phyloP scores from a whole-genome alignment of 1,139 yeast genomes.

The Suhomyces yuchorum region DNA sequence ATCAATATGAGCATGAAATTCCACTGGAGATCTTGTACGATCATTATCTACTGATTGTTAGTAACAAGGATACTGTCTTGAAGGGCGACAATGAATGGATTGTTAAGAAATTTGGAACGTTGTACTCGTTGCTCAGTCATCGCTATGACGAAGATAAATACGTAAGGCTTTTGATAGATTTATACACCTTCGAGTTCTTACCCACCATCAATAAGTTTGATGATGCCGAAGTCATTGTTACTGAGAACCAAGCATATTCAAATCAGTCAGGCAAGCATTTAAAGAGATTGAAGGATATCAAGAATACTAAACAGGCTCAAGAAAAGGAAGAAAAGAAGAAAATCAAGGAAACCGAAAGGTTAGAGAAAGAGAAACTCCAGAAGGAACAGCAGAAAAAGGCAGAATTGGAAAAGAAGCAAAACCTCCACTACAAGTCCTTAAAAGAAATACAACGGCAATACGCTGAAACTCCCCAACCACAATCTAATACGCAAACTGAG shows the following conservation, averaged over 20 bases:
- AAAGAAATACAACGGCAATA: slow-evolving; percentile 18
- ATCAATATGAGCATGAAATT: slow-evolving; percentile 25
- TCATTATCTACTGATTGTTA: slow-evolving; percentile 31
- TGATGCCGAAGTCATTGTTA: slow-evolving; percentile 32
- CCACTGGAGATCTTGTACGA: slow-evolving; percentile 42
- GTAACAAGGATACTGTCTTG: slow-evolving; percentile 22
- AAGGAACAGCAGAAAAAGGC: slow-evolving; percentile 26
- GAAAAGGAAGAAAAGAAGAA: slow-evolving; percentile 22
- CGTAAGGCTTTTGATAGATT: slow-evolving; percentile 30
- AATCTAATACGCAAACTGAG: slow-evolving; percentile 4
- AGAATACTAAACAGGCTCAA: slow-evolving; percentile 20
- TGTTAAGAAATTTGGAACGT: slow-evolving; percentile 9
- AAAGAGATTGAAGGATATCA: slow-evolving; percentile 22
- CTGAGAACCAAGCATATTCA: slow-evolving; percentile 23
- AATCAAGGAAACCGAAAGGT: slow-evolving; percentile 16
- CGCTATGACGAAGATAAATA: slow-evolving; percentile 21
- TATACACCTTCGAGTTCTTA: slow-evolving; percentile 40
- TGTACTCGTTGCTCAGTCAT: slow-evolving; percentile 16
- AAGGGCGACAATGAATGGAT: slow-evolving; percentile 10
- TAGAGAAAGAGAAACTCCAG: slow-evolving; percentile 23
- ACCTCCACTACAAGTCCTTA: slow-evolving; percentile 36
- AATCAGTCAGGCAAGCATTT: slow-evolving; percentile 19
- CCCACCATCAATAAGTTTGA: slow-evolving; percentile 32
- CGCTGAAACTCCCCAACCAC: slow-evolving; percentile 2
- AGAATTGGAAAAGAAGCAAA: slow-evolving; percentile 29